A percentile compares a stretch with the other conserved stretches of the same genome.
phyloP scores from a whole-genome alignment of 2,329 filamentous ascomycete genomes.

The Fusarium ambrosium region DNA sequence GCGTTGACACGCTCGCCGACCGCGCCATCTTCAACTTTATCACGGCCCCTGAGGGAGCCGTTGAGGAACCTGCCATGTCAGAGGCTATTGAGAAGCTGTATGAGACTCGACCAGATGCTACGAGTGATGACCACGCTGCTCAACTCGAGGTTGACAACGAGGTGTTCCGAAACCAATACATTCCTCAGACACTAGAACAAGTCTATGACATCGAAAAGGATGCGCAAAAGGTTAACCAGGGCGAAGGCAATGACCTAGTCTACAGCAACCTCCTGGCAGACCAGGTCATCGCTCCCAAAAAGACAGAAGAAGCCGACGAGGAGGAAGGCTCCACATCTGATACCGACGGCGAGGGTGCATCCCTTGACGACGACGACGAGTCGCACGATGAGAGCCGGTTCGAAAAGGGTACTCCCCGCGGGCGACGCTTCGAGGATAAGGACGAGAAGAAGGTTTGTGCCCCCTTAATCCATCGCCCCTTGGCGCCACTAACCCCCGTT shows the following conservation, averaged over 20 bases:
- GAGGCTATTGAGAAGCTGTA: constrained; percentile 77
- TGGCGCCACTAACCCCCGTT: constrained; percentile 40
- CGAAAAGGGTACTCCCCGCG: constrained; percentile 77
- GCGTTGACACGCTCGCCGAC: constrained; percentile 85
- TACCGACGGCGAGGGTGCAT: constrained; percentile 64
- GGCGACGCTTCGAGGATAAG: constrained; percentile 91
- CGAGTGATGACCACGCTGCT: constrained; percentile 66
- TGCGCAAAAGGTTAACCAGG: constrained; percentile 79
- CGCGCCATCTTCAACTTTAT: constrained; percentile 88
- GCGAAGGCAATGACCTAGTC: constrained; percentile 81
- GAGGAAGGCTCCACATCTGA: constrained; percentile 56
- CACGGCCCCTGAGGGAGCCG: constrained; percentile 70
- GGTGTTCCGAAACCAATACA: constrained; percentile 96
- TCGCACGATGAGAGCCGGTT: constrained; percentile 68
- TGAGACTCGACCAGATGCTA: constrained; percentile 63
- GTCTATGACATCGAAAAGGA: constrained; percentile 97
- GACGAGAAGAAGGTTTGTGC: constrained; percentile 81
- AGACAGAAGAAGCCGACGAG: constrained; percentile 53
- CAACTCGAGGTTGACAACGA: constrained; percentile 85
- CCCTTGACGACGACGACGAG: constrained; percentile 59
- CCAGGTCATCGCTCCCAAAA: constrained; percentile 63
- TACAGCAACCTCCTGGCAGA: constrained; percentile 88
- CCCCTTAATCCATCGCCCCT: neutral
- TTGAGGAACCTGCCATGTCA: constrained; percentile 72
- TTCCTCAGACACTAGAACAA: constrained; percentile 94